Conservation (phyloP, 768 basidiomycete species). For the Sporobolomyces pararoseus region DNA sequence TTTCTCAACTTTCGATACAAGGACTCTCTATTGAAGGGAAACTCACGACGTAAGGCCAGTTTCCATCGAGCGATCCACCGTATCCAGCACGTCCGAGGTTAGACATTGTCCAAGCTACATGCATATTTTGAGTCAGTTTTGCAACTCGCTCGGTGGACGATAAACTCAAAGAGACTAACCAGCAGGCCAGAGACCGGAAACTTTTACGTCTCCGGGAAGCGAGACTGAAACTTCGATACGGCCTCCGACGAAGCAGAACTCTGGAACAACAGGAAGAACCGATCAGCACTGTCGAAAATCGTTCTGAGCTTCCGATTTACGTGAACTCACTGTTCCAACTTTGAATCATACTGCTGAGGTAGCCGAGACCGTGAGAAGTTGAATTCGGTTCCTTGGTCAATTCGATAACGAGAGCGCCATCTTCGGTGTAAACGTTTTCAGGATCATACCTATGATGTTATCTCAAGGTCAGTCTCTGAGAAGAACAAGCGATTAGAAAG, state of each 20-base stretch:
- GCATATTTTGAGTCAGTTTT: neutral
- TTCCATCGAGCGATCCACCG: conserved; percentile 39
- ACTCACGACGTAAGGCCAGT: conserved; percentile 19
- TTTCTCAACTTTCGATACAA: no score
- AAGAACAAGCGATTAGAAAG: no score
- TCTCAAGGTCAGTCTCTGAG: no score
- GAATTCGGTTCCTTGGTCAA: conserved; percentile 19
- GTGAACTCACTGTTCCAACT: conserved; percentile 26
- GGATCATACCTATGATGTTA: conserved; percentile 48
- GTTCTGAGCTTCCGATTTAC: neutral
- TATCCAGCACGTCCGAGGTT: conserved; percentile 46
- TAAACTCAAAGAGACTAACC: neutral
- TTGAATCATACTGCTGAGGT: conserved; percentile 40
- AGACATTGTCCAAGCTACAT: conserved; percentile 40
- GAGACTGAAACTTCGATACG: conserved; percentile 31
- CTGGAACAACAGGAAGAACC: neutral
- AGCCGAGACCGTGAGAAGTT: conserved; percentile 68
- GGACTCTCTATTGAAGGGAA: no score
- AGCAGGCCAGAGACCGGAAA: conserved; percentile 27
- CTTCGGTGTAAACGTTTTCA: conserved; percentile 47
- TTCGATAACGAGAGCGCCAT: conserved; percentile 45
- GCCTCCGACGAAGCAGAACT: conserved; percentile 42
- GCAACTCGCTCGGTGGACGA: neutral
- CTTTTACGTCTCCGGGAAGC: conserved; percentile 7
- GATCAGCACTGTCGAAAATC: neutral